Conservation (phyloP, 1,284 basidiomycete species). For the Crucibulum parvulum region DNA sequence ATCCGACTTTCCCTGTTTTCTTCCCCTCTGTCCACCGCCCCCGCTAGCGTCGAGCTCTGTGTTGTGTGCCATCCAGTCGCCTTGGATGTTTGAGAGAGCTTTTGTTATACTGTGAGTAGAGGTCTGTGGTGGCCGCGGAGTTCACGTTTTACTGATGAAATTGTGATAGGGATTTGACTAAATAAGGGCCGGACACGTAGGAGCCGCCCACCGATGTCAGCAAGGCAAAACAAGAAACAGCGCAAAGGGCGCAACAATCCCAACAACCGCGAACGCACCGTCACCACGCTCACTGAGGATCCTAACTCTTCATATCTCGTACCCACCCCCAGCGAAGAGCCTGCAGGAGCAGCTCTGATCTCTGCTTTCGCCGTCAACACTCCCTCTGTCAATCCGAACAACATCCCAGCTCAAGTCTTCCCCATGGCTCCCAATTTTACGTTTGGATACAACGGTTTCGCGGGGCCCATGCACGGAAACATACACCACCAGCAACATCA, state of each 20-base stretch:
- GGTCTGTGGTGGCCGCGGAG: neutral
- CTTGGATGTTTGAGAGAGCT: too few species aligned
- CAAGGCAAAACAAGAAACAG: constrained; percentile 64
- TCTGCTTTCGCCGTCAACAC: constrained; percentile 25
- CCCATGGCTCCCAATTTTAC: constrained; percentile 34
- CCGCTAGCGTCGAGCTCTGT: too few species aligned
- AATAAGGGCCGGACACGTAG: constrained; percentile 22
- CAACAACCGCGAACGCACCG: constrained; percentile 65
- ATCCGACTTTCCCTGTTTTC: too few species aligned
- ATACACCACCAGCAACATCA: constrained; percentile 15
- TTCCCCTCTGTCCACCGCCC: too few species aligned
- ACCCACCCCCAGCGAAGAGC: constrained; percentile 54
- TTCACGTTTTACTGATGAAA: neutral
- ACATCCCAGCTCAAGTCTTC: constrained; percentile 24
- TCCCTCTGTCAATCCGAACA: constrained; percentile 27
- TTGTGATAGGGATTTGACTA: constrained; percentile 4
- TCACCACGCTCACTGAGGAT: constrained; percentile 66
- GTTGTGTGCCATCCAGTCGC: too few species aligned
- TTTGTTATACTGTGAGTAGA: too few species aligned
- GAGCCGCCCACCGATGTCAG: constrained; percentile 51
- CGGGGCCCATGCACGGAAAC: constrained; percentile 21
- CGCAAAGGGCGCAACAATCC: constrained; percentile 59
- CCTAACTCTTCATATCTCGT: constrained; percentile 54
- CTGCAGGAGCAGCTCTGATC: constrained; percentile 34
- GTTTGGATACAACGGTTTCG: constrained; percentile 28